These are phyloP conservation scores for Microbotryomycetes sp. DNA, from an alignment of 1,284 basidiomycete species.

Conservation along the genomic window DNA sequence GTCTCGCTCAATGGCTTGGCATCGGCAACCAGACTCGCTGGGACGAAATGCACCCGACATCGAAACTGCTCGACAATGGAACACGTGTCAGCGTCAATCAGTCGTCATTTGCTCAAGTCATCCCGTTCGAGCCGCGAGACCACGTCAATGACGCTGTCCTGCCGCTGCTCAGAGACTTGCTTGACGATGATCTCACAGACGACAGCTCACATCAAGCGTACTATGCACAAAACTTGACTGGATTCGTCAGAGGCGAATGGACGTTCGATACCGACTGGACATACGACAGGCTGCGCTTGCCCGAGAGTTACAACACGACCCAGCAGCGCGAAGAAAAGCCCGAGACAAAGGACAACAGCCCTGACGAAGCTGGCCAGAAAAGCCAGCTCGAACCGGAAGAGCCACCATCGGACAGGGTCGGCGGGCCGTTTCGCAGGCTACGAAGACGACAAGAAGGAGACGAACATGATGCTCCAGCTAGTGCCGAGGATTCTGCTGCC, in stretches of 20 bases:
- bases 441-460: background rate
- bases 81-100: background rate
- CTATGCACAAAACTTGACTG: conserved; percentile 33
- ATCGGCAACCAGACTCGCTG: background rate
- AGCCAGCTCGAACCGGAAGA: background rate
- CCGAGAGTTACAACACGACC: conserved; percentile 16
- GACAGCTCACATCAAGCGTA: background rate
- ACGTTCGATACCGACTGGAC: background rate
- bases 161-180: conserved; percentile 6
- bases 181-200: background rate
- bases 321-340: background rate
- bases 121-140: conserved; percentile 2
- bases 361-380: background rate
- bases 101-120: background rate
- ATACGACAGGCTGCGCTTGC: conserved; percentile 19
- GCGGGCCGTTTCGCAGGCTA: background rate
- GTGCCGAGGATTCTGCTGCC: background rate
- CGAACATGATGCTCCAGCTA: background rate
- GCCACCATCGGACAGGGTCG: background rate
- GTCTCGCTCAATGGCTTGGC: conserved; percentile 19
- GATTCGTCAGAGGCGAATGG: conserved; percentile 34
- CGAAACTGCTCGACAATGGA: conserved; percentile 9
- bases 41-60: background rate
- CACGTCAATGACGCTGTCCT: conserved; percentile 1
- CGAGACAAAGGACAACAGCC: background rate